Conservation (phyloP, 305 asterid species). For the Rubia peregrina region DNA sequence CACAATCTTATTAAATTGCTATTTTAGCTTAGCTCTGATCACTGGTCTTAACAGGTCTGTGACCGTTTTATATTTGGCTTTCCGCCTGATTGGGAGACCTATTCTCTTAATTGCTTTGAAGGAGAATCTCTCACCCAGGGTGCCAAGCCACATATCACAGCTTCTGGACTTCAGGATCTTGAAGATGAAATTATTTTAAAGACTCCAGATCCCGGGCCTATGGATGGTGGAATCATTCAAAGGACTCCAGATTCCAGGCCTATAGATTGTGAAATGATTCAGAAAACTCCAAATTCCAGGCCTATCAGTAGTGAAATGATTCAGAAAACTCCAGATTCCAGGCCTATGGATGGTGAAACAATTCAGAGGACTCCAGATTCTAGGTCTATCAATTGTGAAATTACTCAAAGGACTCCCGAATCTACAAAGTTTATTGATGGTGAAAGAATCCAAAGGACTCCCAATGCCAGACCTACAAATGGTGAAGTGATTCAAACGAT, state of each 20-base stretch:
- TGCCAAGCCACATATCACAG: constrained; percentile 14
- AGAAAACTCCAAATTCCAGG: constrained; percentile 13
- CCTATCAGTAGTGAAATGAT: constrained; percentile 9
- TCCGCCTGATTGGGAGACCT: constrained; percentile 62
- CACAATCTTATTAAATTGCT: neutral
- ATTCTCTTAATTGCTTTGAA: constrained; percentile 26
- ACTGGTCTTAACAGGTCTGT: constrained; percentile 31
- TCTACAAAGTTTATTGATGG: neutral
- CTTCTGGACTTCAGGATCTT: constrained; percentile 14
- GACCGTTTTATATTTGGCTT: constrained; percentile 55
- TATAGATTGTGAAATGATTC: constrained; percentile 10
- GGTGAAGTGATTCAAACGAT: constrained; percentile 12
- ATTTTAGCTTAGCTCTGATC: neutral
- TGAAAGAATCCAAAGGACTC: neutral
- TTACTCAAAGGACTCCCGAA: neutral
- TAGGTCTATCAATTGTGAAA: neutral
- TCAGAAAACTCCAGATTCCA: constrained; percentile 12
- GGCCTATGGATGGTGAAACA: neutral
- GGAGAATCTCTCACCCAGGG: constrained; percentile 26
- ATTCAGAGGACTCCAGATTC: neutral
- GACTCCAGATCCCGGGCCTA: constrained; percentile 15
- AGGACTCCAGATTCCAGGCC: constrained; percentile 17
- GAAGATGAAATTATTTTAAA: constrained; percentile 13
- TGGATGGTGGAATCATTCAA: constrained; percentile 11
- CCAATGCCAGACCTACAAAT: neutral